phyloP scores from a whole-genome alignment of 1,139 yeast genomes.

The Debaryomyces udenii region DNA sequence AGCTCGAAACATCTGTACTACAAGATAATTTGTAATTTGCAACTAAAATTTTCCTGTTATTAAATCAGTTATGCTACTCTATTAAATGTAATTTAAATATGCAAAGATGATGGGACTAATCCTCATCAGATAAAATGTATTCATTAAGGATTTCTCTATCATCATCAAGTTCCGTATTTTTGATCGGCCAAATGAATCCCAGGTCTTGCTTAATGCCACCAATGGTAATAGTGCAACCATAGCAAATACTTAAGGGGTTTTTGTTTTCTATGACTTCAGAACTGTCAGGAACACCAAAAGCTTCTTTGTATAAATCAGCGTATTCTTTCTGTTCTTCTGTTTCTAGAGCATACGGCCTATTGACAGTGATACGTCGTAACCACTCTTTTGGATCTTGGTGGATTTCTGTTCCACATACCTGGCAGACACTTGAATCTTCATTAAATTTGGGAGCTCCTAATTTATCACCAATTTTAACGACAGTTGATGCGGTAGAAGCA shows the following conservation, averaged over 20 bases:
- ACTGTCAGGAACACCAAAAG: conserved; percentile 7
- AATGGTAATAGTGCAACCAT: conserved; percentile 74
- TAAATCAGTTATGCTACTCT: not conserved
- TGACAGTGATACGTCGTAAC: conserved; percentile 75
- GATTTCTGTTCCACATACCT: conserved; percentile 53
- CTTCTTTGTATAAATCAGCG: conserved; percentile 27
- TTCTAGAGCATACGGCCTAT: conserved; percentile 53
- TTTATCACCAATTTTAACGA: conserved; percentile 86
- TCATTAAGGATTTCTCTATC: conserved; percentile 15
- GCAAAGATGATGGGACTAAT: conserved; percentile 1
- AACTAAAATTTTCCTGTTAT: too few species aligned
- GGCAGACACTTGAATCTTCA: conserved; percentile 37
- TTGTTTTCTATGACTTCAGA: not conserved
- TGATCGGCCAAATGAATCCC: conserved; percentile 58
- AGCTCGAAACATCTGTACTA: too few species aligned
- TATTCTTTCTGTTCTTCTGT: conserved; percentile 51
- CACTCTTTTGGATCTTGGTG: conserved; percentile 65
- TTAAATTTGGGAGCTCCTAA: conserved; percentile 55
- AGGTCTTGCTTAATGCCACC: conserved; percentile 40
- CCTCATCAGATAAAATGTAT: conserved; percentile 15
- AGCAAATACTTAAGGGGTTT: conserved; percentile 53
- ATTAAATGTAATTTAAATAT: conserved; percentile 1
- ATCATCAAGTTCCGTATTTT: conserved; percentile 13
- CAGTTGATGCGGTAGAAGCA: conserved; percentile 92
- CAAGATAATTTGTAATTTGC: too few species aligned